Evolutionary conservation across 192 early-diverging fungal species (phyloP), one percentile per base, ranked within the genome.

Genomic region (Cladochytrium replicatum): DNA sequence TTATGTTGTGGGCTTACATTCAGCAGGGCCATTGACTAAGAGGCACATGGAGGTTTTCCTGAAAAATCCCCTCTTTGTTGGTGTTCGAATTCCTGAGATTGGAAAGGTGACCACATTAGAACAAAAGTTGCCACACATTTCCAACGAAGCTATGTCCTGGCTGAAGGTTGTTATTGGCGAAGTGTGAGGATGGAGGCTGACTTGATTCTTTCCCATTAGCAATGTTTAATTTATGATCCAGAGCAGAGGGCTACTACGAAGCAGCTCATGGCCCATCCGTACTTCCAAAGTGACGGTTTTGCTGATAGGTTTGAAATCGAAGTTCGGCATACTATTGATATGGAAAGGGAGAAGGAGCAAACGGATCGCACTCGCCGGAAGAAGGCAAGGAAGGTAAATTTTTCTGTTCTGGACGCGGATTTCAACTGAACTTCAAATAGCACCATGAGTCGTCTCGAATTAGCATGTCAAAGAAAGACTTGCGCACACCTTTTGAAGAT

Each of bases 31-130:
- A 41, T 56, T 80, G 7, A 77, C 74, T 11, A 72, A 79, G 50
- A 51, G 71, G 3, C 78, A 80, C 46, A 74, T 66, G 27, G 78
- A 80, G 58, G 64, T 74, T 46, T 80, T 80, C 55, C 54, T 78
- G 13, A 67, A 57, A 42, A 80, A 80, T 38, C 72, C 78, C 15
- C 44, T 80, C 38, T 80, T 80, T 57, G 78, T 78, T 0, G 78
- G 73, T 26, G 67, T 77, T 6, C 59, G 66, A 15, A 73, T 80
- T 15, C 78, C 75, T 25, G 72, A 78, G 42, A 54, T 78, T 21
- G 64, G 68, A 11, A 79, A 76, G 49, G 46, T 68, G 21, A 74
- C 74, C 9, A 72, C 76, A 8, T 52, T 80, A 38, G 71, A 74
- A 55, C 54, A 52, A 26, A 73, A 72, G 38, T 41, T 79, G 24